Conservation (phyloP, 441 rosid genomes). For the Manihot esculenta region DNA sequence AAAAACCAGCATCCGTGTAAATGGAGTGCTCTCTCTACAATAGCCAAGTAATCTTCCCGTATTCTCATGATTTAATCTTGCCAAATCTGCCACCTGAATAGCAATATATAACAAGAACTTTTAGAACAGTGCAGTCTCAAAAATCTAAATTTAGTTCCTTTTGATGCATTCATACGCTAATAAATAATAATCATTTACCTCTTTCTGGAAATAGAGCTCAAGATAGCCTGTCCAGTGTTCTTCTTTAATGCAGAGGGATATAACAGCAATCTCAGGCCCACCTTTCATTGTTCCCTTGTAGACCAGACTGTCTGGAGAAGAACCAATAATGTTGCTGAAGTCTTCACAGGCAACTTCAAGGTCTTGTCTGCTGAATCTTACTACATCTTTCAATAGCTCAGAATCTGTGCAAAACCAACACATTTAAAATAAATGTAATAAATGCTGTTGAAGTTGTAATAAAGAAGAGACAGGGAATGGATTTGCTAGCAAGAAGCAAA, state of each 20-base stretch:
- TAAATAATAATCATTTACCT: slow-evolving; percentile 43
- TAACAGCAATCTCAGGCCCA: slow-evolving; percentile 96
- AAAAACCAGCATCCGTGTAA: slow-evolving; percentile 89
- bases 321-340: slow-evolving; percentile 96
- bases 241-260: slow-evolving; percentile 84
- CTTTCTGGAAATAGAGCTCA: slow-evolving; percentile 91
- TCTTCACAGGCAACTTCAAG: slow-evolving; percentile 99
- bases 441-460: neutral
- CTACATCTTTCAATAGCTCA: slow-evolving; percentile 77
- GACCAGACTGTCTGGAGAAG: slow-evolving; percentile 87
- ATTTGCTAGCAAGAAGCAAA: slow-evolving; percentile 33
- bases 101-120: slow-evolving; percentile 15
- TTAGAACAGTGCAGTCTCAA: slow-evolving; percentile 21
- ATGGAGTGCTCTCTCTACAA: slow-evolving; percentile 75
- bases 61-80: slow-evolving; percentile 85
- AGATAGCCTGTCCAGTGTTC: slow-evolving; percentile 94
- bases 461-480: slow-evolving; percentile 11
- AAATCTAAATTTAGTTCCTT: slow-evolving; percentile 9
- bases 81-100: slow-evolving; percentile 90
- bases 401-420: slow-evolving; percentile 50
- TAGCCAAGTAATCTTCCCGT: slow-evolving; percentile 82
- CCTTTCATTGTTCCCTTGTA: slow-evolving; percentile 93
- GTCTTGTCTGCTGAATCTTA: slow-evolving; percentile 80
- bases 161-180: neutral
- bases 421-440: slow-evolving; percentile 9